phyloP scores from a whole-genome alignment of 768 basidiomycete species.

The Calocera cornea region DNA sequence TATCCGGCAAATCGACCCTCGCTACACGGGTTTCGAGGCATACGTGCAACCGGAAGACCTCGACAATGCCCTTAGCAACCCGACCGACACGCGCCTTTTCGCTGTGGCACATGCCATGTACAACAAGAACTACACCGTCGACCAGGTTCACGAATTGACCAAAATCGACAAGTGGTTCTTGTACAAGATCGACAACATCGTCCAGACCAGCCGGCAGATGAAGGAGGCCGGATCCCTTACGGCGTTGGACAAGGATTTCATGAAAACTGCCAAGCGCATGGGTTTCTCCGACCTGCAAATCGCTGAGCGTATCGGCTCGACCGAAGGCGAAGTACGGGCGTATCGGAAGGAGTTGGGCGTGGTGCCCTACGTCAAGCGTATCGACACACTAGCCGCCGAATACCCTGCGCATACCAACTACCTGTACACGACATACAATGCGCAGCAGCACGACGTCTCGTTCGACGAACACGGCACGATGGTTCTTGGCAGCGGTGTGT shows the following conservation, averaged over 20 bases:
- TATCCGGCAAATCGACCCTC: conserved; percentile 91
- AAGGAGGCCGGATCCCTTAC: conserved; percentile 57
- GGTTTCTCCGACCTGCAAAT: conserved; percentile 94
- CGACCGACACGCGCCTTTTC: conserved; percentile 92
- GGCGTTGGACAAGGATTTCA: conserved; percentile 56
- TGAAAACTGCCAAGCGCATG: conserved; percentile 80
- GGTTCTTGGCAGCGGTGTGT: conserved; percentile 96
- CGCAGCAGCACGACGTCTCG: conserved; percentile 84
- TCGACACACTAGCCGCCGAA: conserved; percentile 97
- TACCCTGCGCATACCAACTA: conserved; percentile 99
- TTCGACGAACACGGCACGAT: conserved; percentile 98
- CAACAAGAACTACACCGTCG: conserved; percentile 79
- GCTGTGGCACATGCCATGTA: conserved; percentile 98
- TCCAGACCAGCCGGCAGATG: conserved; percentile 67
- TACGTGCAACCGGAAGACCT: conserved; percentile 78
- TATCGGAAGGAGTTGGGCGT: conserved; percentile 76
- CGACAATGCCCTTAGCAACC: conserved; percentile 60
- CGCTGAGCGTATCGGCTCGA: conserved; percentile 57
- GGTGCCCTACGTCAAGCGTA: conserved; percentile 96
- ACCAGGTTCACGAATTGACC: conserved; percentile 79
- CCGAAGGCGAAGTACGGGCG: conserved; percentile 67
- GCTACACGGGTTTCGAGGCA: conserved; percentile 95
- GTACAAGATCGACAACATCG: conserved; percentile 98
- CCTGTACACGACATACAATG: conserved; percentile 98
- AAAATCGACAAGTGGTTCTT: conserved; percentile 99